These are phyloP conservation scores for Phoenix dactylifera DNA, from an alignment of 176 grass and related monocot genomes.

Conservation along the genomic window DNA sequence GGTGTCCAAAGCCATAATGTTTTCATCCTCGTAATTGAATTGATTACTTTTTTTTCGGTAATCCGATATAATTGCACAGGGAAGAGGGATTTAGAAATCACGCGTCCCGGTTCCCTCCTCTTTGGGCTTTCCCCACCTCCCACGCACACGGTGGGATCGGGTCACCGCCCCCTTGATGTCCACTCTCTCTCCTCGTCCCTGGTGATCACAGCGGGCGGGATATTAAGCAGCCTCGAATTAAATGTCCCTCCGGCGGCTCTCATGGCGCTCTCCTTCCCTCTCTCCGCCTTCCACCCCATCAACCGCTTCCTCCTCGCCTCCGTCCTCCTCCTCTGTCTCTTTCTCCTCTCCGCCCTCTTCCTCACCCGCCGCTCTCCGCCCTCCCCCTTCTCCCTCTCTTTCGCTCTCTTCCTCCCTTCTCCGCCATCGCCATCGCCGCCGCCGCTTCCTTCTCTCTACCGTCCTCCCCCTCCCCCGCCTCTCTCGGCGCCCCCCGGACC, in stretches of 20 bases:
- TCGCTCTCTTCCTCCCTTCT: neutral
- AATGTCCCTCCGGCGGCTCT: neutral
- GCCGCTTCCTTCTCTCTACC: neutral
- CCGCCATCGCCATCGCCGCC: neutral
- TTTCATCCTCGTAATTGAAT: too few relatives aligned
- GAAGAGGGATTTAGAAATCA: too few relatives aligned
- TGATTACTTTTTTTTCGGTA: too few relatives aligned
- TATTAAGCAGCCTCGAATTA: too few relatives aligned
- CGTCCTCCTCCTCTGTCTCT: slow-evolving; percentile 33
- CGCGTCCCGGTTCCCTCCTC: too few relatives aligned
- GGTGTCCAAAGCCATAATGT: too few relatives aligned
- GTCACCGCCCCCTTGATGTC: too few relatives aligned
- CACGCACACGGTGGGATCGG: too few relatives aligned
- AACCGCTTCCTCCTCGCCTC: slow-evolving; percentile 1
- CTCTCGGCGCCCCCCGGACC: neutral
- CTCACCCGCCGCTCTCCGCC: slow-evolving; percentile 5
- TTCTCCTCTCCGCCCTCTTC: slow-evolving; percentile 24
- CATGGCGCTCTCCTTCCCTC: slow-evolving; percentile 14
- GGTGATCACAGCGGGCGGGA: too few relatives aligned
- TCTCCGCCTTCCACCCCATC: neutral
- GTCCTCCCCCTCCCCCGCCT: neutral
- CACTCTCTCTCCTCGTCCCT: too few relatives aligned
- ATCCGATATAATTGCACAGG: too few relatives aligned
- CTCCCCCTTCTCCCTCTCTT: slow-evolving; percentile 28
- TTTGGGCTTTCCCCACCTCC: too few relatives aligned